A percentile compares a stretch with the other conserved stretches of the same genome.
phyloP scores from a whole-genome alignment of 2,329 filamentous ascomycete genomes.

The Nothomitra cinnamomea region DNA sequence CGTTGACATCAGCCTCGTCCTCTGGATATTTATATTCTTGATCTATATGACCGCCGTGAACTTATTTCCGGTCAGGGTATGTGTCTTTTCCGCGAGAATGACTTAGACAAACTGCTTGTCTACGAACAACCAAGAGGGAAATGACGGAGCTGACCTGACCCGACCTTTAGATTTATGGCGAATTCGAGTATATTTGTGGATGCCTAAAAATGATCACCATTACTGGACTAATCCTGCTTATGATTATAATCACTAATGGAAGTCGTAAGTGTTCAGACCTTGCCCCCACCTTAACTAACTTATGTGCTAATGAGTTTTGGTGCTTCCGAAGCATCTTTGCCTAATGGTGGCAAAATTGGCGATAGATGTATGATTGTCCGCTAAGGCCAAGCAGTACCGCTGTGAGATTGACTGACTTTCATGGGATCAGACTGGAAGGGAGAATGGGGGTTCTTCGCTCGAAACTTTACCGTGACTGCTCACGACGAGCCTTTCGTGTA shows the following conservation, averaged over 20 bases:
- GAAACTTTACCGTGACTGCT: neutral
- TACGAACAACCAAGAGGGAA: neutral
- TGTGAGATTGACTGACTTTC: neutral
- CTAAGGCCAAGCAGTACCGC: neutral
- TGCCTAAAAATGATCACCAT: conserved; percentile 23
- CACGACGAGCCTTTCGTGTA: neutral
- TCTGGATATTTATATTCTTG: conserved; percentile 24
- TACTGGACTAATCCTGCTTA: conserved; percentile 21
- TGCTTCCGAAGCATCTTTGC: neutral
- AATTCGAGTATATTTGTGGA: conserved; percentile 24
- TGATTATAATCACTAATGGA: conserved; percentile 19
- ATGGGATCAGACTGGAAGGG: neutral
- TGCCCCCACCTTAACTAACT: conserved; percentile 15
- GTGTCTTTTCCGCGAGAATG: conserved; percentile 12
- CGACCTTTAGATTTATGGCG: conserved; percentile 16
- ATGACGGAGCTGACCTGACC: neutral
- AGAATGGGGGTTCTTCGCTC: neutral
- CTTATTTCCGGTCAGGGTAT: conserved; percentile 21
- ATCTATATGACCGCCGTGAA: conserved; percentile 21
- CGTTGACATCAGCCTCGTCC: conserved; percentile 18
- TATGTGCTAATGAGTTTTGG: neutral
- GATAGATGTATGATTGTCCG: neutral
- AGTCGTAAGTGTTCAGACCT: conserved; percentile 13
- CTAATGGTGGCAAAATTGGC: conserved; percentile 1
- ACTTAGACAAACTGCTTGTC: neutral